Percentiles rank a stretch among this genome's conserved stretches.
Evolutionary conservation across 257 asterid species (phyloP).

Genomic region (Parsonsia alboflavescens): DNA sequence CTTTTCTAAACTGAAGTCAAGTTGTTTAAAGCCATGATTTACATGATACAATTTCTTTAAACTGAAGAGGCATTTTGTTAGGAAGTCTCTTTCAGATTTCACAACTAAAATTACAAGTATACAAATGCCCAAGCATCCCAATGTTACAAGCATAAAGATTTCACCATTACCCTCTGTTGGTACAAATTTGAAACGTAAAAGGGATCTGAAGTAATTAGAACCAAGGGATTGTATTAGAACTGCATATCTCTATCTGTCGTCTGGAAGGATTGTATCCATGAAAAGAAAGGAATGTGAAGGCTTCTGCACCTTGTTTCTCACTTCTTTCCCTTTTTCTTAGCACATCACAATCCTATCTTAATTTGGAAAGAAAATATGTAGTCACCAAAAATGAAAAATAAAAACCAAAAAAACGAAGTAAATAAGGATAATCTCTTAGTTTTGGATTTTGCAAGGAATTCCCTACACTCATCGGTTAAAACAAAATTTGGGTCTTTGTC

Average conservation of each 20-base stretch:
- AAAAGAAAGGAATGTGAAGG: background rate
- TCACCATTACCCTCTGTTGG: background rate
- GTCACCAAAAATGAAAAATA: background rate
- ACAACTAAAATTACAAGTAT: no score
- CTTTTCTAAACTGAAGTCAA: no score
- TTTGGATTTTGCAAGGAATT: slow-evolving; percentile 81
- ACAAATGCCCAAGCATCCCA: background rate
- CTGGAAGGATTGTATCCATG: background rate
- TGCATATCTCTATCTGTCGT: background rate
- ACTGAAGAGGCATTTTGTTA: no score
- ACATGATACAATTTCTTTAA: no score
- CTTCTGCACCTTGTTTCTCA: background rate
- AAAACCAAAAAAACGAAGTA: background rate
- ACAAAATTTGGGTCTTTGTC: slow-evolving; percentile 66
- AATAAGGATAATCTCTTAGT: slow-evolving; percentile 50
- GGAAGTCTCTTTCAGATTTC: no score
- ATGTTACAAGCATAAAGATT: background rate
- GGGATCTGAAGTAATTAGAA: no score
- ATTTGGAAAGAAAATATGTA: background rate
- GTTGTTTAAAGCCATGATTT: no score
- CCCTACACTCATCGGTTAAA: slow-evolving; percentile 89
- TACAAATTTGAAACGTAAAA: background rate
- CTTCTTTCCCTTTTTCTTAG: slow-evolving; percentile 42
- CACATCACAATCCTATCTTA: slow-evolving; percentile 20
- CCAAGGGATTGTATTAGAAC: background rate